Percentiles rank a stretch among this genome's conserved stretches.
These are phyloP conservation scores for Solanum chaucha DNA, from an alignment of 257 asterid genomes.

Conservation along the genomic window DNA sequence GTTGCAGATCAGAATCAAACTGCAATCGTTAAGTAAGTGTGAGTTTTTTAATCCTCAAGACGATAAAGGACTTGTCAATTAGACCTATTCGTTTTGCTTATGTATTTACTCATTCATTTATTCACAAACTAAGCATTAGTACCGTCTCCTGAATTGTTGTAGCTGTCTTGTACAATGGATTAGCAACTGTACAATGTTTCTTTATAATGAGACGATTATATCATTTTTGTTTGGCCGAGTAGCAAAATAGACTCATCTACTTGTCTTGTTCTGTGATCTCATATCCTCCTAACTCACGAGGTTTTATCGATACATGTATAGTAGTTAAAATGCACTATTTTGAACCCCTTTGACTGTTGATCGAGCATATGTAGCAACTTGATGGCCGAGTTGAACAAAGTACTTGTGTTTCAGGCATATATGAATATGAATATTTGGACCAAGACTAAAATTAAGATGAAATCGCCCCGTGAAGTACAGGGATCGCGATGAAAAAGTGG, in stretches of 20 bases:
- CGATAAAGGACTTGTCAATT: neutral
- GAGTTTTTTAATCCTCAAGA: neutral
- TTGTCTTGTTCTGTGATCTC: neutral
- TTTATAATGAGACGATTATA: neutral
- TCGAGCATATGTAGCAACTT: neutral
- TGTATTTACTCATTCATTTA: neutral
- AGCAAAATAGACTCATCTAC: neutral
- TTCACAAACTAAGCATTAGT: neutral
- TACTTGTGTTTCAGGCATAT: neutral
- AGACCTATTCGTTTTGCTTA: neutral
- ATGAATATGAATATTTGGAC: neutral
- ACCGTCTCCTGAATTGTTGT: neutral
- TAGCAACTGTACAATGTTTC: neutral
- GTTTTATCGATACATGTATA: neutral
- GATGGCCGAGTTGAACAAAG: neutral
- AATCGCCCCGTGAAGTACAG: neutral
- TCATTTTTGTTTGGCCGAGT: neutral
- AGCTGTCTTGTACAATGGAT: neutral
- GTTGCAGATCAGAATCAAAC: constrained; percentile 34
- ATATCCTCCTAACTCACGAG: neutral
- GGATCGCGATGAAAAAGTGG: neutral
- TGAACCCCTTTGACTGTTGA: neutral
- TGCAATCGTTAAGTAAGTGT: constrained; percentile 4
- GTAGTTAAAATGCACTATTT: neutral
- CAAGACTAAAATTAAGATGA: neutral